Percentiles rank a stretch among this genome's conserved stretches.
Conservation (phyloP, 78 protist genomes). For the Acrasis kona region DNA sequence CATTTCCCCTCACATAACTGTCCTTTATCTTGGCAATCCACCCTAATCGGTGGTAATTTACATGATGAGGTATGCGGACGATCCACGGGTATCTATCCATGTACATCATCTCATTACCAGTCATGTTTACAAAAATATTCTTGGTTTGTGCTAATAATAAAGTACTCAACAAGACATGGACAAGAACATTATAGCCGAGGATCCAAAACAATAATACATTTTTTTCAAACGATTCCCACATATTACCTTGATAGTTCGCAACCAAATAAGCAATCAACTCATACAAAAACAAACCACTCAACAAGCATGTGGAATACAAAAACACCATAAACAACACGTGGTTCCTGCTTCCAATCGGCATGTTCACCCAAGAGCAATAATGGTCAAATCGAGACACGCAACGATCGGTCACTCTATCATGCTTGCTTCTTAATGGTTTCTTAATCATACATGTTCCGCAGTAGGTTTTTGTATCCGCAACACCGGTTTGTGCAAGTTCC, state of each 20-base stretch:
- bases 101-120: neutral
- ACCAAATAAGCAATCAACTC: neutral
- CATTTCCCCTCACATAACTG: neutral
- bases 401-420: neutral
- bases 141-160: no score
- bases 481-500: neutral
- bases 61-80: no score
- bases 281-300: neutral
- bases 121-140: neutral
- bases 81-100: neutral
- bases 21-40: no score
- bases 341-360: neutral
- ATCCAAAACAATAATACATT: neutral
- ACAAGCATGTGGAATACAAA: neutral
- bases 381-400: neutral
- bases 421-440: neutral
- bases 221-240: neutral
- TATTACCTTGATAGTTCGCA: neutral
- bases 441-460: neutral
- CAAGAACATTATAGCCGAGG: neutral
- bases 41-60: no score
- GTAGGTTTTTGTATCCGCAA: neutral
- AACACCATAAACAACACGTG: neutral
- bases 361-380: neutral
- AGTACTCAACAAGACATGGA: no score